These are phyloP conservation scores for Pleurotus sapidus DNA, from an alignment of 768 basidiomycete species.

Conservation along the genomic window DNA sequence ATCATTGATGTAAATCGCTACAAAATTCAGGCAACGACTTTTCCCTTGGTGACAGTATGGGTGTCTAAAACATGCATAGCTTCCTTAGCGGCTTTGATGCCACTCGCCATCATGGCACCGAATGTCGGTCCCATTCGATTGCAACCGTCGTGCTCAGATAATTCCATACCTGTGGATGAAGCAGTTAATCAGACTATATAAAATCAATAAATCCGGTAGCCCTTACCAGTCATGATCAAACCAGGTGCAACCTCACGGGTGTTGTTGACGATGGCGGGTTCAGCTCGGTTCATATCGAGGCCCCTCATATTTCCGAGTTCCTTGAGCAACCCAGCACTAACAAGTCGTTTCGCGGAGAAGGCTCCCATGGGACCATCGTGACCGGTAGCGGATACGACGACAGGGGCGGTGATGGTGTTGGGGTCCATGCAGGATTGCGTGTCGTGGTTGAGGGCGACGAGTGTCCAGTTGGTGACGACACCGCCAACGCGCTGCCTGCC, in stretches of 20 bases:
- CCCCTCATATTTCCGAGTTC: constrained; percentile 79
- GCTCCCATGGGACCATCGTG: constrained; percentile 82
- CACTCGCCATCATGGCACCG: constrained; percentile 77
- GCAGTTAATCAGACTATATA: constrained; percentile 1
- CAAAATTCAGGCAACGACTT: constrained; percentile 39
- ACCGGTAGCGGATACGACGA: constrained; percentile 70
- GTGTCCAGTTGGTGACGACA: constrained; percentile 52
- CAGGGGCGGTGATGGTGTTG: constrained; percentile 77
- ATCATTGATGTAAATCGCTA: not conserved
- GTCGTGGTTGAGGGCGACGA: constrained; percentile 60
- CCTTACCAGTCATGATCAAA: constrained; percentile 60
- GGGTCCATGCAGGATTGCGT: constrained; percentile 81
- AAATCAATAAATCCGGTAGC: constrained; percentile 24
- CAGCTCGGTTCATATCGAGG: constrained; percentile 79
- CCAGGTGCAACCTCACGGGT: constrained; percentile 78
- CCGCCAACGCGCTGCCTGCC: constrained; percentile 48
- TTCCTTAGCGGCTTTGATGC: constrained; percentile 69
- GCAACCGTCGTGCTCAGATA: constrained; percentile 77
- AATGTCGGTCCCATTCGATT: constrained; percentile 81
- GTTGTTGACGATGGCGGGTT: constrained; percentile 75
- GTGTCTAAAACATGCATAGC: constrained; percentile 51
- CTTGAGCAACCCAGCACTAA: constrained; percentile 70
- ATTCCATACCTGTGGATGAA: constrained; percentile 65
- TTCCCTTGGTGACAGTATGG: constrained; percentile 50
- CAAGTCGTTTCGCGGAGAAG: constrained; percentile 76